Evolutionary conservation across 768 basidiomycete species (phyloP), one percentile per base, ranked within the genome.

Genomic region (Leccinum imitatum): DNA sequence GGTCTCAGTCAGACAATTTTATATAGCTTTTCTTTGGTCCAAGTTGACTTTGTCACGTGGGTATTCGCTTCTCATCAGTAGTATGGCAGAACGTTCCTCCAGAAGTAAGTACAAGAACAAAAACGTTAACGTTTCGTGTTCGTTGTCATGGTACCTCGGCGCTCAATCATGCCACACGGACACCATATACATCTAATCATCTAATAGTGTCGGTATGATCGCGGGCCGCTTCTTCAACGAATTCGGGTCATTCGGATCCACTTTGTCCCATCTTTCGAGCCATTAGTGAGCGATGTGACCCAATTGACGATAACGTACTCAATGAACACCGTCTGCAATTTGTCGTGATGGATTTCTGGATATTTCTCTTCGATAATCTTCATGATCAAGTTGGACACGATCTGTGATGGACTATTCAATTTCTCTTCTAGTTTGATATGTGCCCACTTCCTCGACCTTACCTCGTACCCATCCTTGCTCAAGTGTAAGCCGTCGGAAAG

Each of bases 401-500:
- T 67, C 91, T 93, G 59, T 15, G 47, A 35, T 41, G n/a, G 39
- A 17, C 41, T 10, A 19, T 10, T 31, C 61, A 17, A 59, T 59
- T 33, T 58, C 31, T 57, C 33, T 14, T 14, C 50, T 37, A 11
- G 48, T 57, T 33, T 51, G 53, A 51, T 54, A 39, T 14, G 50
- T 39, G 25, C 25, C n/a, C 23, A 53, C 35, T 9, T 50, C 31
- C 13, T 50, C 19, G 56, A 25, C 69, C 85, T 67, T 66, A 91
- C 90, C 71, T 80, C 70, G 66, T 95, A 95, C 23, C 92, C 95
- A 3, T 75, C 80, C n/a, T 72, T 78, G 56, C 83, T 92, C 66
- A 93, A 74, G 74, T 97, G 95, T 54, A 97, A 74, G 2, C 95
- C 95, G 69, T 97, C 95, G 46, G 69, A 73, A 55, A 91, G 71